Evolutionary conservation across 2,329 filamentous ascomycete genomes (phyloP).

Genomic region (Fusarium sp.): DNA sequence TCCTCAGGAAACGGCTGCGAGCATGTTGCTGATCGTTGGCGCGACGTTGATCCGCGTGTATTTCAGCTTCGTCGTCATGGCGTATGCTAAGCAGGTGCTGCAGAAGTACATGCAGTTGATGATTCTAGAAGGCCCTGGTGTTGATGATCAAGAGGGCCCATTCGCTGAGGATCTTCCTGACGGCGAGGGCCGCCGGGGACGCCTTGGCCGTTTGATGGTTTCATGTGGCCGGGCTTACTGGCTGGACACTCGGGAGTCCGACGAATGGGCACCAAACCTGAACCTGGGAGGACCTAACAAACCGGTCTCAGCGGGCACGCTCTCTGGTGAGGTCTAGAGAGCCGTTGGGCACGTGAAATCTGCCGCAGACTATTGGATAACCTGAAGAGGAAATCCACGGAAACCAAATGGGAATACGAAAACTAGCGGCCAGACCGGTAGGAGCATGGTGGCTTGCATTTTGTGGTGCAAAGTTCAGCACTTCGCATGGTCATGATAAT

Average conservation of each 20-base stretch:
- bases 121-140: conserved; percentile 62
- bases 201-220: conserved; percentile 83
- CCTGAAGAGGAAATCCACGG: conserved; percentile 3
- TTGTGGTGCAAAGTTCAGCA: conserved; percentile 24
- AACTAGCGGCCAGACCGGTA: conserved; percentile 23
- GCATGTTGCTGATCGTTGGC: conserved; percentile 79
- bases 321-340: conserved; percentile 53
- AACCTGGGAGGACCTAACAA: conserved; percentile 68
- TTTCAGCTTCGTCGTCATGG: conserved; percentile 85
- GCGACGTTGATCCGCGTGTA: conserved; percentile 85
- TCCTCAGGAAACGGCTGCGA: conserved; percentile 75
- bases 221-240: conserved; percentile 81
- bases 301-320: conserved; percentile 60
- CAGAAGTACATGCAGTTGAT: conserved; percentile 69
- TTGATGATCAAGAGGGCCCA: conserved; percentile 68
- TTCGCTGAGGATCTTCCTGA: conserved; percentile 79
- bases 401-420: conserved; percentile 14
- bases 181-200: conserved; percentile 83
- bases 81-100: conserved; percentile 82
- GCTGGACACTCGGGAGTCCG: conserved; percentile 76
- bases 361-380: conserved; percentile 18
- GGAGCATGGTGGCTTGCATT: conserved; percentile 10
- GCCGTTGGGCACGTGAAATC: conserved; percentile 12
- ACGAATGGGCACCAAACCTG: conserved; percentile 76
- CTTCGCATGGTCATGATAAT: conserved; percentile 30